Evolutionary conservation across 371 early-diverging fungal species (phyloP).

Genomic region (Mortierella sp.): DNA sequence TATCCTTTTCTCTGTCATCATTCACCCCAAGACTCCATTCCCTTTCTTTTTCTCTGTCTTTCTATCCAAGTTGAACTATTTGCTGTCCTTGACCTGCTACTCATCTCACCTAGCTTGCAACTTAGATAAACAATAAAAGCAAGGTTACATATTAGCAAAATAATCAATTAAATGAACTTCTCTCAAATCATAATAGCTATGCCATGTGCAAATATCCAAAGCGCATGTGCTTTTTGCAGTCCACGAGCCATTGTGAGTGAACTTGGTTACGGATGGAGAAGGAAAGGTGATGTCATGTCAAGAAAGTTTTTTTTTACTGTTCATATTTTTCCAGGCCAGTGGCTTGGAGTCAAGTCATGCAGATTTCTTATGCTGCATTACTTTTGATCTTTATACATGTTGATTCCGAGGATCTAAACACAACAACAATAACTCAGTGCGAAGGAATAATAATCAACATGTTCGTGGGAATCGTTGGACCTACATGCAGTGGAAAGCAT

Average conservation of each 20-base stretch:
- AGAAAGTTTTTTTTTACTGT: neutral
- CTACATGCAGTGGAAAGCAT: constrained; percentile 80
- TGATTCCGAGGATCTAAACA: no score
- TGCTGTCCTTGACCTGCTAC: constrained; percentile 3
- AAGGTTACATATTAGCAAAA: neutral
- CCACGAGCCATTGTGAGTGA: constrained; percentile 48
- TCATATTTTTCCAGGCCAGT: neutral
- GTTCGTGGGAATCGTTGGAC: constrained; percentile 85
- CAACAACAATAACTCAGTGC: neutral
- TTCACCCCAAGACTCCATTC: no score
- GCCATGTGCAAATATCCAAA: neutral
- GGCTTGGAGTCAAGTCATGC: neutral
- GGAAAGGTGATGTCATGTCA: neutral
- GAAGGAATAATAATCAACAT: constrained; percentile 51
- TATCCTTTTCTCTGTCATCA: neutral
- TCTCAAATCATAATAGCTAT: neutral
- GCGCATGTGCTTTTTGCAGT: constrained; percentile 41
- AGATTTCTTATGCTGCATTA: no score
- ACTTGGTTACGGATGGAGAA: neutral
- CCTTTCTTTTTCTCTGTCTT: neutral
- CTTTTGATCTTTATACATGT: no score
- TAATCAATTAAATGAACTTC: neutral
- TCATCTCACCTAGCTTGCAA: constrained; percentile 52
- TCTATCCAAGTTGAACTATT: neutral
- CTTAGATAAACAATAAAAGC: constrained; percentile 12